Evolutionary conservation across 768 basidiomycete genomes (phyloP), one percentile per base, ranked within the genome.

Genomic region (Candolleomyces aberdarensis): DNA sequence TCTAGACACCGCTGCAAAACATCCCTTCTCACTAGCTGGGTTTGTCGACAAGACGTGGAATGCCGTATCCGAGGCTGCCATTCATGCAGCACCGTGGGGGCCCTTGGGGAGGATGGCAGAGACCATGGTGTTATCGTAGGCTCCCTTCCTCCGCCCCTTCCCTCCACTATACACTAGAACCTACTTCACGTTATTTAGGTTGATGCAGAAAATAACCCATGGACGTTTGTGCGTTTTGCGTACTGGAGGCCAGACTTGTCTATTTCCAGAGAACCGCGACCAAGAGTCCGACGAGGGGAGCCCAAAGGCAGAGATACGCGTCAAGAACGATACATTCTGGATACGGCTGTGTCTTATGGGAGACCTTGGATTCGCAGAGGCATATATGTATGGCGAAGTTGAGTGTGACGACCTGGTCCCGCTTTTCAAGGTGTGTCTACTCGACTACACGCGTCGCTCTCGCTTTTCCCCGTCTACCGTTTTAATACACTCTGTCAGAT

Each of bases 381-480:
- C 86, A 0, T 91, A 85, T 72, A 91, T 92, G 90, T 85, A 84
- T 58, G 88, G 89, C 7, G 89, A 92, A 49, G 84, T 89, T 32
- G 83, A 87, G 64, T 85, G 85, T 57, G 80, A 84, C 59, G 82
- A 89, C 65, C 77, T 92, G n/a, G 78, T 84, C 3, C 73, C 80
- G 3, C 71, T 90, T 0, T 91, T 91, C 74, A 73, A 82, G 70
- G 88, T 86, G 61, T 65, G 80, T 71, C 20, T 36, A 22, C 9
- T 20, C 48, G 17, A 22, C 47, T 6, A 20, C 22, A 31, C 15
- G 43, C 20, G 57, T 31, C 57, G 39, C 43, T 22, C 26, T 46
- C 46, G 22, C 44, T 48, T n/a, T 50, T 49, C 10, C 31, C 53
- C 1, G 26, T 26, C 26, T 3, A 26, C 26, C 26, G 26, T 26